Evolutionary conservation across 306 rosid species (phyloP), one percentile per base, ranked within the genome.

Genomic region (Abrus precatorius): DNA sequence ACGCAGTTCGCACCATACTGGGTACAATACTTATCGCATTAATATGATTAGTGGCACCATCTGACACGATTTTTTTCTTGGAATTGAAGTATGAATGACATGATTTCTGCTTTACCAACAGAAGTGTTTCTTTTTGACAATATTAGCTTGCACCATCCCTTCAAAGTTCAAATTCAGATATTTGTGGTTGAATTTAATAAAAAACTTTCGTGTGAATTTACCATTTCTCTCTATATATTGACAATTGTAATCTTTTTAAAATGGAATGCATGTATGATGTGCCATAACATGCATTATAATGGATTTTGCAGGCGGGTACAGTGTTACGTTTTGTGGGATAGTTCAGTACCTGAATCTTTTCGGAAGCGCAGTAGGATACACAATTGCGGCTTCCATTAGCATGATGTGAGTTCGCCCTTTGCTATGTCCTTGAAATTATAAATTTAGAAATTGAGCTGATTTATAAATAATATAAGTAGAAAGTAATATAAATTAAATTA

Each of bases 321-420:
- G 74, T 45, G 85, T 63, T 38, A 70, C 38, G 32, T 8, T 81
- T 7, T 90, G 94, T 72, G 94, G 92, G 33, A 3, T 81, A 70
- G 70, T 83, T 76, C 94, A 90, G 79, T 86, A 86, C 76, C 1
- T 79, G 55, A 84, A 88, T 75, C 82, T 90, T 60, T 72, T 83
- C 1, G 94, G 92, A 68, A 72, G 84, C 50, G 78, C 85, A 14
- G 81, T 90, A 14, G 94, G 94, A 59, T 90, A 90, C 72, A 90
- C 91, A 5, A 90, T 90, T 32, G 94, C 89, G 0, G 88, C 94
- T 13, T 76, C 94, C n/a, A 73, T 78, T 44, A 84, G 94, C 83
- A 79, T 90, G 89, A 88, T 78, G 94, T 90, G 86, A 88, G 92
- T 87, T 32, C 40, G 44, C 60, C n/a, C 49, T 13, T 20, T 3